These are phyloP conservation scores for Asparagopsis taxiformis DNA, from an alignment of 31 red algal genomes.

Conservation along the genomic window DNA sequence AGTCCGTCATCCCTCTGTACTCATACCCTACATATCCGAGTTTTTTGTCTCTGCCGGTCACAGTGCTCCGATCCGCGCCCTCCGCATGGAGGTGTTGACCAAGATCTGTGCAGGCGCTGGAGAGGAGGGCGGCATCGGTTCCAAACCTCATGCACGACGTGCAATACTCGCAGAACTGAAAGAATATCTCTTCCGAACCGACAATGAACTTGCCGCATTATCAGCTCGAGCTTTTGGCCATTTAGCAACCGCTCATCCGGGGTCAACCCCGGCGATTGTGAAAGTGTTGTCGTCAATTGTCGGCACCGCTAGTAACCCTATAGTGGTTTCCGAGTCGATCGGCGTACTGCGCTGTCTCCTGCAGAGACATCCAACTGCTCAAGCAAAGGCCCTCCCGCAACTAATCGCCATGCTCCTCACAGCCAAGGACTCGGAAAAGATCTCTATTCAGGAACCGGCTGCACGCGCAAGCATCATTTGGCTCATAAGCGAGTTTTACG, in stretches of 20 bases:
- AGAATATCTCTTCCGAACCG: constrained; percentile 43
- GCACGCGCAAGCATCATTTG: constrained; percentile 77
- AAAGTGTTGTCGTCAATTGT: constrained; percentile 63
- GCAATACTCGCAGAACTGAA: constrained; percentile 64
- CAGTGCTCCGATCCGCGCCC: constrained; percentile 26
- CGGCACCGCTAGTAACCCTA: constrained; percentile 29
- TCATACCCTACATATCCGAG: constrained; percentile 74
- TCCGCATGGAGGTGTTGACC: constrained; percentile 56
- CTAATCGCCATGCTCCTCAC: constrained; percentile 64
- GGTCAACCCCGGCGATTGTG: constrained; percentile 67
- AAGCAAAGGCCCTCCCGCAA: constrained; percentile 62
- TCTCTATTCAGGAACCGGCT: constrained; percentile 40
- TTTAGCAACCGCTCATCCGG: constrained; percentile 65
- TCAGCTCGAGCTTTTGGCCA: constrained; percentile 61
- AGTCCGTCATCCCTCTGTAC: constrained; percentile 28
- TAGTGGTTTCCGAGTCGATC: constrained; percentile 76
- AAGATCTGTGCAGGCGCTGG: constrained; percentile 43
- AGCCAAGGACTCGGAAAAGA: constrained; percentile 10
- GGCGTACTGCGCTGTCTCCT: constrained; percentile 71
- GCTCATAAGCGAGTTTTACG: constrained; percentile 84
- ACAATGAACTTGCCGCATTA: constrained; percentile 53
- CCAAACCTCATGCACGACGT: constrained; percentile 42
- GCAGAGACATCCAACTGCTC: constrained; percentile 63
- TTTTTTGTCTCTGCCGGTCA: constrained; percentile 81
- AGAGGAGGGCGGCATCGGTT: constrained; percentile 34